Percentiles rank a stretch among this genome's conserved stretches.
Evolutionary conservation across 176 grass and related monocot genomes (phyloP).

Genomic region (Lolium perenne): DNA sequence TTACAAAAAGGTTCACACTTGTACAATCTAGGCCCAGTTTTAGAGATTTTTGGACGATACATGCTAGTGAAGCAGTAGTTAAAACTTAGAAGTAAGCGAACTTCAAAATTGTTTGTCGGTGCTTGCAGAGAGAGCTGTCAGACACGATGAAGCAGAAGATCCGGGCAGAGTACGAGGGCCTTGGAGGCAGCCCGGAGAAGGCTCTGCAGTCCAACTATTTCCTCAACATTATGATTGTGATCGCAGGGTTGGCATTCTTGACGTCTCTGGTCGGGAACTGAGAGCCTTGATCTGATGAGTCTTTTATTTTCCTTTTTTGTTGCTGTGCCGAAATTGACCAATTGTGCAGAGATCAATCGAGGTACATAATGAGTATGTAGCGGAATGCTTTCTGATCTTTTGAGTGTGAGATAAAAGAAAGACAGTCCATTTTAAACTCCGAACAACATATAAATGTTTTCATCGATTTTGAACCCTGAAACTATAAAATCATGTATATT

Average conservation of each 20-base stretch:
- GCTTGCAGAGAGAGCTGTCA: conserved; percentile 71
- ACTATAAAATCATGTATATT: not conserved
- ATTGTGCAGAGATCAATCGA: not conserved
- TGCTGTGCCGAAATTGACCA: not conserved
- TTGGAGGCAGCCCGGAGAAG: conserved; percentile 91
- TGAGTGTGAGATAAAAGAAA: not conserved
- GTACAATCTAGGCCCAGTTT: not conserved
- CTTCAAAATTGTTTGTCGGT: not conserved
- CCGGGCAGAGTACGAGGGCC: conserved; percentile 75
- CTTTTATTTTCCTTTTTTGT: not conserved
- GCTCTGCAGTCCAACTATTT: conserved; percentile 95
- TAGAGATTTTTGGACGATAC: conserved; percentile 1
- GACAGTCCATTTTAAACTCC: not conserved
- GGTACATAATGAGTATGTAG: conserved; percentile 8
- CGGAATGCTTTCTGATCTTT: not conserved
- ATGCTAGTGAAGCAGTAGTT: conserved; percentile 32
- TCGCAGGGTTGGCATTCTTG: conserved; percentile 80
- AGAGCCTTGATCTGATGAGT: not conserved
- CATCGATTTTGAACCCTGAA: not conserved
- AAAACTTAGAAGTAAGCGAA: not conserved
- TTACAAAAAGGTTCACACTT: conserved; percentile 60
- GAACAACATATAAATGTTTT: not conserved
- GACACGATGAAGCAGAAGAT: conserved; percentile 84
- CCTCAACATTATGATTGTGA: conserved; percentile 89
- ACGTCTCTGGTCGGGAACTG: conserved; percentile 80